These are phyloP conservation scores for Solanum bulbocastanum DNA, from an alignment of 257 asterid genomes.

Conservation along the genomic window DNA sequence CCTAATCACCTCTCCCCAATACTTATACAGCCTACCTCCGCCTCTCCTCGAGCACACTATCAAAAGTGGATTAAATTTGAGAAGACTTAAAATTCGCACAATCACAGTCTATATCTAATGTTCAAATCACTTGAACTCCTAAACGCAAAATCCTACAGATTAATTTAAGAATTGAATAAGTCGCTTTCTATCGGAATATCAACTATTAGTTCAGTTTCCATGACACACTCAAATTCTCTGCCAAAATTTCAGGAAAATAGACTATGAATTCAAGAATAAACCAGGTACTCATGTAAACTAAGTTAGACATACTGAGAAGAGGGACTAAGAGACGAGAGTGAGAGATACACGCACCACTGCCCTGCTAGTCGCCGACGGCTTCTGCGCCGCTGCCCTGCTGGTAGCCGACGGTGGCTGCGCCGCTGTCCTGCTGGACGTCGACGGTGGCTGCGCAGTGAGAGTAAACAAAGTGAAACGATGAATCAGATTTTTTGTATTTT, in stretches of 20 bases:
- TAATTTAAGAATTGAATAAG: neutral
- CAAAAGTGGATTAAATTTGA: neutral
- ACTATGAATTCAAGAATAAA: neutral
- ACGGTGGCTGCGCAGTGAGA: neutral
- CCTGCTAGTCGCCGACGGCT: neutral
- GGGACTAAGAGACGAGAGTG: neutral
- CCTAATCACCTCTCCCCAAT: neutral
- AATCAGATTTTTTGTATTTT: neutral
- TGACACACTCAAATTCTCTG: neutral
- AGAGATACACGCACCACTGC: neutral
- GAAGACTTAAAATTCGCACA: neutral
- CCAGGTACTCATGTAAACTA: neutral
- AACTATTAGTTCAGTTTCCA: neutral
- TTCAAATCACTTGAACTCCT: neutral
- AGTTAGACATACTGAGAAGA: neutral
- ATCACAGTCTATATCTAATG: neutral
- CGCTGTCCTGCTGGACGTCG: neutral
- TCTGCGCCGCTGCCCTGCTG: neutral
- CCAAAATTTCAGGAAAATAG: neutral
- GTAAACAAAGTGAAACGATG: neutral
- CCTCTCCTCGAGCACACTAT: neutral
- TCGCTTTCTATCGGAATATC: neutral
- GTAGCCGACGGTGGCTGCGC: neutral
- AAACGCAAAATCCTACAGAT: neutral
- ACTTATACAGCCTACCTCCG: neutral